Evolutionary conservation across 2,329 filamentous ascomycete species (phyloP).

Genomic region (Claviceps sp.): DNA sequence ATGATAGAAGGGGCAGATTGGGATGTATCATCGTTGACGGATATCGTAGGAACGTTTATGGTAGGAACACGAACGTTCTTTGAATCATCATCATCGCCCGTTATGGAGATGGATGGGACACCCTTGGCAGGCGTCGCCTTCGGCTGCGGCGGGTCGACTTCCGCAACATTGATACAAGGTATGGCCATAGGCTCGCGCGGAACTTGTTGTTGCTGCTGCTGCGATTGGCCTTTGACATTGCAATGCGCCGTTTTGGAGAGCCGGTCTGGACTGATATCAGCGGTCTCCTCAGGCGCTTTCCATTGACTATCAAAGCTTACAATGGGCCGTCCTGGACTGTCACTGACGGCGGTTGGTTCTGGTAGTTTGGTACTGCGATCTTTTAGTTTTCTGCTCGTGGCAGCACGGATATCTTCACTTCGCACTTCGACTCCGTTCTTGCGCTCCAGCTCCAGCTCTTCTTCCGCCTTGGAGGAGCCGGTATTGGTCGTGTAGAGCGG

Average conservation of each 20-base stretch:
- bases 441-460: constrained; percentile 33
- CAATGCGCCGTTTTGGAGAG: constrained; percentile 14
- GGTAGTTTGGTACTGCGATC: constrained; percentile 80
- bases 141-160: constrained; percentile 25
- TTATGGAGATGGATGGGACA: constrained; percentile 25
- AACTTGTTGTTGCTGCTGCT: constrained; percentile 7
- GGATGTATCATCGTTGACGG: constrained; percentile 22
- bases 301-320: constrained; percentile 89
- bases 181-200: constrained; percentile 25
- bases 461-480: constrained; percentile 20
- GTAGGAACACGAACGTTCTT: constrained; percentile 21
- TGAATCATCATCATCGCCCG: constrained; percentile 11
- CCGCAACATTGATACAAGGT: constrained; percentile 42
- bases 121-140: constrained; percentile 15
- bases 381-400: constrained; percentile 77
- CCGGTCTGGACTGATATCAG: constrained; percentile 48
- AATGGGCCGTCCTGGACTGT: constrained; percentile 81
- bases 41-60: constrained; percentile 37
- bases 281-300: constrained; percentile 55
- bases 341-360: constrained; percentile 80
- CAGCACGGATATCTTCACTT: constrained; percentile 74
- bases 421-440: constrained; percentile 76
- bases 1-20: constrained; percentile 31
- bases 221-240: constrained; percentile 7
- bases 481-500: constrained; percentile 64